These are phyloP conservation scores for Coemansia sp. DNA, from an alignment of 192 early-diverging fungal species.

Conservation along the genomic window DNA sequence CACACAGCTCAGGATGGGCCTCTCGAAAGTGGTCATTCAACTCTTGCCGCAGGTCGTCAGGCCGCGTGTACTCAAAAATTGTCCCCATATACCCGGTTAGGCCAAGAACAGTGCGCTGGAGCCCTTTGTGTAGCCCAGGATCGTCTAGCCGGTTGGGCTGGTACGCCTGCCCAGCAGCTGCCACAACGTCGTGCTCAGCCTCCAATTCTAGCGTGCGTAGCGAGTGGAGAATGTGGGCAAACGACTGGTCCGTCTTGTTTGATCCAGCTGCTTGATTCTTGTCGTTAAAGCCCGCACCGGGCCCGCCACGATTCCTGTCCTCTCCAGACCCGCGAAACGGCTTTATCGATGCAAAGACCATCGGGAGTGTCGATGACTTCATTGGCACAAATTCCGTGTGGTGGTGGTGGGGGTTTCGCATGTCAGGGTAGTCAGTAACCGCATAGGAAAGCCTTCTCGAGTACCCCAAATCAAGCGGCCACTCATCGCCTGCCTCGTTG, in stretches of 20 bases:
- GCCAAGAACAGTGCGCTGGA: slow-evolving; percentile 73
- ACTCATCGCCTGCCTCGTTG: neutral
- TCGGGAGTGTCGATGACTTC: slow-evolving; percentile 29
- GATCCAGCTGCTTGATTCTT: neutral
- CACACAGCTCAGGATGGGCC: slow-evolving; percentile 71
- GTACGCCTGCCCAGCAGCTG: slow-evolving; percentile 45
- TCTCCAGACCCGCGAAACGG: slow-evolving; percentile 37
- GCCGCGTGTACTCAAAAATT: slow-evolving; percentile 75
- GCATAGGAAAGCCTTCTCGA: slow-evolving; percentile 9
- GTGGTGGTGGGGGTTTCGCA: slow-evolving; percentile 3
- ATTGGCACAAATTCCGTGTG: slow-evolving; percentile 15
- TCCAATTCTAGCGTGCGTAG: slow-evolving; percentile 24
- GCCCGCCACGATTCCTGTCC: slow-evolving; percentile 11
- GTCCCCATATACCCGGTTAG: slow-evolving; percentile 84
- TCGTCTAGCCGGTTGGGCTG: slow-evolving; percentile 86
- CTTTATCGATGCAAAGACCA: slow-evolving; percentile 45
- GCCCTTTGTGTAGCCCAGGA: slow-evolving; percentile 76
- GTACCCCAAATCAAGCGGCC: slow-evolving; percentile 3
- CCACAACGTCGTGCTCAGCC: slow-evolving; percentile 15
- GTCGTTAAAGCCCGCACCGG: neutral
- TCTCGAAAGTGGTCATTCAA: slow-evolving; percentile 81
- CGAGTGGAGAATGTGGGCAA: slow-evolving; percentile 41
- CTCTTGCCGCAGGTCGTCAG: slow-evolving; percentile 83
- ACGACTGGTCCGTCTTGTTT: slow-evolving; percentile 29
- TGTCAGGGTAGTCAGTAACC: slow-evolving; percentile 12